phyloP scores from a whole-genome alignment of 768 basidiomycete genomes.

The Amanita pseudoporphyria region DNA sequence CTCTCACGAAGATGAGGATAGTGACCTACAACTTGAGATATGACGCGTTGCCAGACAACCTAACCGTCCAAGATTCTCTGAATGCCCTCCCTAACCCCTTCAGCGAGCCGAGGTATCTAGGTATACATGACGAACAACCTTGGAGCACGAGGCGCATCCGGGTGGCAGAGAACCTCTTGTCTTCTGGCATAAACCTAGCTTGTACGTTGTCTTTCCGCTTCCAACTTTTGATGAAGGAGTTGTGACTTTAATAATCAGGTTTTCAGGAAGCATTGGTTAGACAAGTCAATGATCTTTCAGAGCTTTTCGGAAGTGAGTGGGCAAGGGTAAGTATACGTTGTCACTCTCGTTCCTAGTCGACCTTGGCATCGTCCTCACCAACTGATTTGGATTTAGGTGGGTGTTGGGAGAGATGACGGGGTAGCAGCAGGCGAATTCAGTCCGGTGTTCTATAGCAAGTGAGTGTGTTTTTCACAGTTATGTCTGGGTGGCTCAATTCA shows the following conservation, averaged over 20 bases:
- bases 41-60: constrained; percentile 41
- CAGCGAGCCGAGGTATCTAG: constrained; percentile 21
- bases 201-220: constrained; percentile 18
- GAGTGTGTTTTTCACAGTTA: too few species aligned
- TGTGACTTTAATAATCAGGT: constrained; percentile 18
- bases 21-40: constrained; percentile 46
- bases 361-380: not conserved
- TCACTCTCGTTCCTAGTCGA: too few species aligned
- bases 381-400: constrained; percentile 27
- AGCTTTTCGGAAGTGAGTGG: constrained; percentile 46
- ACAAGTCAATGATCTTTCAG: constrained; percentile 46
- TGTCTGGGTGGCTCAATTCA: too few species aligned
- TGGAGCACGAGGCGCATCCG: constrained; percentile 43
- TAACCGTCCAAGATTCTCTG: constrained; percentile 37
- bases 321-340: constrained; percentile 29
- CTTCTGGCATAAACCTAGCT: constrained; percentile 28
- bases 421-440: constrained; percentile 45
- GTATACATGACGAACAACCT: constrained; percentile 33
- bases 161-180: constrained; percentile 35
- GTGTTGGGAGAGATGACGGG: constrained; percentile 57
- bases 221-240: not conserved
- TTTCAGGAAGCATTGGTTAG: constrained; percentile 46
- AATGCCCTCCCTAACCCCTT: constrained; percentile 33
- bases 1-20: constrained; percentile 18
- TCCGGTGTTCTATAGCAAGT: constrained; percentile 53